Evolutionary conservation across 768 basidiomycete genomes (phyloP).

Genomic region (Calocybe indica): DNA sequence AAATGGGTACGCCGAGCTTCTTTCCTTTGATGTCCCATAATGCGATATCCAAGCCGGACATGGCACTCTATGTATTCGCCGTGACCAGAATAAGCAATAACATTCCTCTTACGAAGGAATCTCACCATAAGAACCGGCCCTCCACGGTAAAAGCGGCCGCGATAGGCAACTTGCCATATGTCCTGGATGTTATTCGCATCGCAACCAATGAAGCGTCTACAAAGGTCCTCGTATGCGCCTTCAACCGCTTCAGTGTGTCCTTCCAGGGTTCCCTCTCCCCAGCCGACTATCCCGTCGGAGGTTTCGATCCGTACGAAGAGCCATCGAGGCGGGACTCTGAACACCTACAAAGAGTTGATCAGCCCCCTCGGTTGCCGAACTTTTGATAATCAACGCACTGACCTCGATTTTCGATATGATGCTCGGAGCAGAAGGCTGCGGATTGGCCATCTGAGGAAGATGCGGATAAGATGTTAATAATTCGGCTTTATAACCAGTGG

Average conservation of each 20-base stretch:
- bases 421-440: constrained; percentile 5
- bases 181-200: constrained; percentile 66
- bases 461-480: not conserved
- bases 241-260: constrained; percentile 72
- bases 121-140: constrained; percentile 65
- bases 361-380: no score
- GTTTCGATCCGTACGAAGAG: constrained; percentile 70
- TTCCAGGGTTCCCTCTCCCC: constrained; percentile 74
- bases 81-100: not conserved
- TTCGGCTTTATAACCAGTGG: no score
- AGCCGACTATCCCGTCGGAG: constrained; percentile 55
- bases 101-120: constrained; percentile 2
- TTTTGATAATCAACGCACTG: not conserved
- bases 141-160: constrained; percentile 68
- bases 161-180: constrained; percentile 63
- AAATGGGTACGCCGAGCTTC: constrained; percentile 58
- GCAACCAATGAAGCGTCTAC: constrained; percentile 51
- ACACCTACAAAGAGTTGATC: constrained; percentile 28
- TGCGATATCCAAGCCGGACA: constrained; percentile 63
- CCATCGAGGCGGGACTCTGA: constrained; percentile 71
- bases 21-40: constrained; percentile 81
- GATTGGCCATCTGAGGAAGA: no score
- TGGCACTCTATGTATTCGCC: constrained; percentile 32
- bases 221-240: constrained; percentile 57
- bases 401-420: constrained; percentile 22